Conservation (phyloP, 2,329 filamentous ascomycete genomes). For the Beauveria sp. region DNA sequence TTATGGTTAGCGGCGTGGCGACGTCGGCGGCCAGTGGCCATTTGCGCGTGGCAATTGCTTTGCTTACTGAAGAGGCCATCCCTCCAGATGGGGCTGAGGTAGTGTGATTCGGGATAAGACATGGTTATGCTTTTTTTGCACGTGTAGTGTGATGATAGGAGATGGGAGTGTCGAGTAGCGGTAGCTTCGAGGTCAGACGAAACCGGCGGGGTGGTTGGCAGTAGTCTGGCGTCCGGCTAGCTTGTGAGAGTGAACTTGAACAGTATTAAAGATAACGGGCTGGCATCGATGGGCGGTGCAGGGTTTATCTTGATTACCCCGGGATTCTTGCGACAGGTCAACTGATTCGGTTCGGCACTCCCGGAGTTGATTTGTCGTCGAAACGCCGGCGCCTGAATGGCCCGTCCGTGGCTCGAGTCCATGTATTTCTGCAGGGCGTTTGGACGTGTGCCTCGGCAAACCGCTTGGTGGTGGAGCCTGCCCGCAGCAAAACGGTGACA, state of each 20-base stretch:
- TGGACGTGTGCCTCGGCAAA: constrained; percentile 1
- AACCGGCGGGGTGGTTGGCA: neutral
- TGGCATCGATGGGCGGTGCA: neutral
- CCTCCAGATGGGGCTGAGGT: constrained; percentile 76
- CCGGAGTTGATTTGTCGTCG: constrained; percentile 7
- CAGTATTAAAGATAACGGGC: neutral
- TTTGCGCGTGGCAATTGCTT: too few species aligned
- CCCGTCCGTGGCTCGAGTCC: neutral
- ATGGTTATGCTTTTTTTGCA: constrained; percentile 34
- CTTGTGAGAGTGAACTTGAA: neutral
- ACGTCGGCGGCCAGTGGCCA: neutral
- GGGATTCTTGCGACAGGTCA: neutral
- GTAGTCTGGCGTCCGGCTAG: neutral
- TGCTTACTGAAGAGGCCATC: constrained; percentile 75
- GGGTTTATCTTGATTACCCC: neutral
- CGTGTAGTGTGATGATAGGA: neutral
- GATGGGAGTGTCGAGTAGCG: neutral
- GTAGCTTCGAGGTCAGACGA: neutral
- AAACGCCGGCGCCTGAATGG: neutral
- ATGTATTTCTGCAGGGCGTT: neutral
- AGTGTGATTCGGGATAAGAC: constrained; percentile 64
- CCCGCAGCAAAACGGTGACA: too few species aligned
- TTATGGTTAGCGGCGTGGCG: neutral
- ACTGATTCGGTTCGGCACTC: neutral
- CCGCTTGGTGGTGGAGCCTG: neutral